Base-by-base conservation (phyloP, 1,284 basidiomycete species). In the Cutaneotrichosporon cavernicola region DNA sequence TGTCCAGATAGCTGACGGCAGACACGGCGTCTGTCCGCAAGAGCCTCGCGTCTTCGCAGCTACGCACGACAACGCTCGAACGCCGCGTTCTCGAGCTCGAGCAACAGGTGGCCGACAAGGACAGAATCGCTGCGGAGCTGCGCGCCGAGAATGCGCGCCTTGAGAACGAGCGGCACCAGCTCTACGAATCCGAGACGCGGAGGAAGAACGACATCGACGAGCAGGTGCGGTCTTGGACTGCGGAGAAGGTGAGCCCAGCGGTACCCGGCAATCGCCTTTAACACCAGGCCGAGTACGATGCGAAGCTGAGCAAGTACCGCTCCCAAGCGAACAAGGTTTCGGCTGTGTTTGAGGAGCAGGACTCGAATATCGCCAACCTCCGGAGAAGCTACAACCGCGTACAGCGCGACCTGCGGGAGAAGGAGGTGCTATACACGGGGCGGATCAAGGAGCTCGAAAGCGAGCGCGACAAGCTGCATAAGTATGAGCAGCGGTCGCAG, bases 401-500 rank as follows among this genome's bases (percentile, higher is more conserved):
- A 10, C 10, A n/a, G 46, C 57, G 57, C 22, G 57, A 58, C n/a
- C 16, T 47, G 22, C n/a, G 57, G 56, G 46, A 55, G 32, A 36
- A 50, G 32, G 46, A 76, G 11, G 55, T 58, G 1, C 56, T 76
- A 16, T 64, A 75, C 5, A 60, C 64, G 26, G 63, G 60, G 2
- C 64, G 74, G 5, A 31, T 78, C n/a, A 51, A 62, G 22, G 75
- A 75, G 32, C 52, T 75, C 1, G 73, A 77, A 52, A 64, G 64
- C 2, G 72, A 76, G 52, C 50, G 71, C 1, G 70, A 76, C 9
- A 61, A 61, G 9, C 47, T 78, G 32, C 69, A 67, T 51, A 61
- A 60, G 4, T 76, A 75, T 71, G 69, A 79, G 53, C 63, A 72
- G 31, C 69, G 72, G 13, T 77, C 78, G 1, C 70, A 72, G 32